Evolutionary conservation across 345 rosid genomes (phyloP), one percentile per base, ranked within the genome.

Genomic region (Populus deltoides): DNA sequence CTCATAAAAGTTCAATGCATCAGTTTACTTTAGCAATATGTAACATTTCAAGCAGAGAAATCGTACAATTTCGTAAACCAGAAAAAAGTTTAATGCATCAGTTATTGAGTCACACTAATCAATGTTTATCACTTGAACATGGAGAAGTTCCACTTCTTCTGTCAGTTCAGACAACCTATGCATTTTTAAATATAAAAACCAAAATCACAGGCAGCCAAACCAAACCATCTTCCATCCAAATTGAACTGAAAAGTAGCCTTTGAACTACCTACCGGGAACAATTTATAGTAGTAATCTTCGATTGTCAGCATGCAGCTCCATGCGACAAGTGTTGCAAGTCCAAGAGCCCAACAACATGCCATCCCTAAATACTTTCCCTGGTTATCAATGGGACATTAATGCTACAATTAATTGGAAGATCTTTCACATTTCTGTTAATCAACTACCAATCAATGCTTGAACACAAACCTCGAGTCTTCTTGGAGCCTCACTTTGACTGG

Each of bases 301-400:
- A 91, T 92, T 1, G 93, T 93, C 18, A 93, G 81, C 92, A 96
- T 87, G 78, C 97, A 92, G 82, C 87, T 92, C 99, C 98, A 96
- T 13, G 98, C 70, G 7, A 91, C 80, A 7, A 96, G 93, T 15
- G 97, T 81, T 35, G 98, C 99, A 3, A 91, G 57, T 63, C 99
- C 98, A 45, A 92, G 93, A 80, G 92, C 36, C 91, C 93, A 91
- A 73, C 99, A 93, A 68, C 92, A 86, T 0, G 84, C 70, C 71
- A 87, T 72, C 39, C 97, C 97, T 77, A 85, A 79, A 71, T 15
- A 77, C 76, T 87, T 94, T 66, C 97, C 99, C 97, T 92, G 89
- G 29, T 47, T 47, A 15, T 47, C 27, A 68, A 66, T 20, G 31
- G 25, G 22, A 45, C 31, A 45, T 8, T 7, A 45, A 45, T 22